Percentiles rank a stretch among this genome's conserved stretches.
Evolutionary conservation across 805 yeast species (phyloP).

Genomic region (Ogataea pignaliae): DNA sequence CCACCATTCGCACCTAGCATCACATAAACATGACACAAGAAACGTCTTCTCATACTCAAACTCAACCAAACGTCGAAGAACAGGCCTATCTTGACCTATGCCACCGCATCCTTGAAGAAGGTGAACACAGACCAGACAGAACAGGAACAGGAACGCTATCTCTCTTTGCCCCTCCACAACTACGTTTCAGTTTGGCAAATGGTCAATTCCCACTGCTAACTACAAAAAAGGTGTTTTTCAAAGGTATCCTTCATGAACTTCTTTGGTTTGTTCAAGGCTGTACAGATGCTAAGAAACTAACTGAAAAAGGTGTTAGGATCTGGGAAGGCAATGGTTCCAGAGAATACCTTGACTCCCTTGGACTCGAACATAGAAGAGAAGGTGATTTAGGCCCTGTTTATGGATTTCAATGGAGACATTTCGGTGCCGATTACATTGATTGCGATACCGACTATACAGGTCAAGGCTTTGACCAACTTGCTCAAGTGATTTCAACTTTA

Average conservation of each 20-base stretch:
- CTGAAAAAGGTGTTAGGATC: conserved; percentile 85
- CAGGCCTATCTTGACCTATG: conserved; percentile 85
- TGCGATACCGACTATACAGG: conserved; percentile 86
- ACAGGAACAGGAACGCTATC: conserved; percentile 96
- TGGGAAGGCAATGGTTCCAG: conserved; percentile 99
- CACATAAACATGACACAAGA: too few relatives aligned
- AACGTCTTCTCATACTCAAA: not conserved
- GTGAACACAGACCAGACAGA: conserved; percentile 90
- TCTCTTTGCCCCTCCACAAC: conserved; percentile 92
- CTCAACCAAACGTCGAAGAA: conserved; percentile 56
- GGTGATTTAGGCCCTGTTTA: conserved; percentile 98
- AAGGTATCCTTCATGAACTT: conserved; percentile 84
- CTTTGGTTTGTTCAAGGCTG: conserved; percentile 90
- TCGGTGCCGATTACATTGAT: conserved; percentile 87
- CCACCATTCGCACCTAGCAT: too few relatives aligned
- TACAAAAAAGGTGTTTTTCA: conserved; percentile 86
- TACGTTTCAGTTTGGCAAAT: conserved; percentile 71
- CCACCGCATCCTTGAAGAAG: conserved; percentile 67
- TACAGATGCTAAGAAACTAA: conserved; percentile 77
- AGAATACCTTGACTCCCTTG: conserved; percentile 80
- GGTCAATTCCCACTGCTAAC: conserved; percentile 84
- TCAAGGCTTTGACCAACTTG: conserved; percentile 86
- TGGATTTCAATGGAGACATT: conserved; percentile 99
- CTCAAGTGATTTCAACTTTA: conserved; percentile 70
- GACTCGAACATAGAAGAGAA: conserved; percentile 72